Conservation (phyloP, 176 grass and related monocot genomes). For the Puccinellia tenuiflora region DNA sequence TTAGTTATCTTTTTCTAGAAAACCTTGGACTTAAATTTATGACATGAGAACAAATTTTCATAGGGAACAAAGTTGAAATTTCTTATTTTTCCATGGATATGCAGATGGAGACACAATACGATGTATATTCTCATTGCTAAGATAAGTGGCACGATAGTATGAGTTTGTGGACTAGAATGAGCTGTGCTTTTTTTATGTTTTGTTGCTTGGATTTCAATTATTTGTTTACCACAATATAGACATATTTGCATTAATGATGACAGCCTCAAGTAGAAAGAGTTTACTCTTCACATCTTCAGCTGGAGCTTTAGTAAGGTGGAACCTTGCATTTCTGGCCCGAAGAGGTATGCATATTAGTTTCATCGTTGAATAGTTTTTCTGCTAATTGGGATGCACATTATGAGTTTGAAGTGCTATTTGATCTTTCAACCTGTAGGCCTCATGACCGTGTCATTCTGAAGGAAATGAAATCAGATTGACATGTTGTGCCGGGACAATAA, state of each 20-base stretch:
- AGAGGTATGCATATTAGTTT: constrained; percentile 41
- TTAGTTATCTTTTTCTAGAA: too few species aligned
- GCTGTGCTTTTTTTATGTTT: constrained; percentile 22
- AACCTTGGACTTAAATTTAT: too few species aligned
- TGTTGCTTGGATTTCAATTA: neutral
- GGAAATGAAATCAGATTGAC: constrained; percentile 87
- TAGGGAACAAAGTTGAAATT: too few species aligned
- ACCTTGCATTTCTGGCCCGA: constrained; percentile 65
- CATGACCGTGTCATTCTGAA: constrained; percentile 79
- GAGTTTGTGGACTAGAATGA: constrained; percentile 73
- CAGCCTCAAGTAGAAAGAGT: constrained; percentile 54
- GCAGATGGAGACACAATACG: too few species aligned
- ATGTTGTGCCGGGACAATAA: constrained; percentile 71
- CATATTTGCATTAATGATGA: neutral
- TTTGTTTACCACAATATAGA: neutral
- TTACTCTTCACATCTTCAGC: constrained; percentile 64
- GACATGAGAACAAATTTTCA: too few species aligned
- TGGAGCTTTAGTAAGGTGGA: constrained; percentile 63
- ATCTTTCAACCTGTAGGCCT: constrained; percentile 45
- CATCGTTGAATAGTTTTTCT: neutral
- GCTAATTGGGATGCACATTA: neutral
- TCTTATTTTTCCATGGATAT: too few species aligned
- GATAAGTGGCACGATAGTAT: too few species aligned
- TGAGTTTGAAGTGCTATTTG: neutral
- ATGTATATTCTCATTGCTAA: too few species aligned